Evolutionary conservation across 331 rosid species (phyloP), one percentile per base, ranked within the genome.

Genomic region (Quercus phellos): DNA sequence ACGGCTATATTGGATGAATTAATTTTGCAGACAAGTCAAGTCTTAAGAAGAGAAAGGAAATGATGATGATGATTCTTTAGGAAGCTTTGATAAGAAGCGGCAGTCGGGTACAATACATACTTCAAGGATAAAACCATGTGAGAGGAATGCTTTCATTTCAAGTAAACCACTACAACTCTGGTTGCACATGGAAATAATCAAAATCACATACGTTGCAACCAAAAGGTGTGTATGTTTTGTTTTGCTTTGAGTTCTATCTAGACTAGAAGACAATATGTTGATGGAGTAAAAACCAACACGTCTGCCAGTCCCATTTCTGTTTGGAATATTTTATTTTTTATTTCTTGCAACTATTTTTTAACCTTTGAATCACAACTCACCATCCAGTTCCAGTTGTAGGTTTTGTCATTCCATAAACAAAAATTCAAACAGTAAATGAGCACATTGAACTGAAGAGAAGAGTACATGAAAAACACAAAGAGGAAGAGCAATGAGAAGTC

Each of bases 41-140:
- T 38, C 43, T 38, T 7, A 38, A 38, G 11, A 38, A 9, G 24
- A 21, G 29, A 56, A 56, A 34, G 69, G 9, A n/a, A 18, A 9
- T 71, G 73, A 18, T 66, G 26, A 71, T 51, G 69, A 22, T 66
- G 32, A 74, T 51, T 19, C n/a, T 67, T 66, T 78, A 29, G 38
- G 21, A 78, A 75, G 58, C 72, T 6, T 51, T 67, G 43, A 70
- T 53, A 59, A 56, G 54, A 70, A 6, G 59, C 10, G 2, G 4
- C 38, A 60, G 34, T 60, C 18, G 3, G 18, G 9, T 60, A 30
- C 34, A 12, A 60, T 24, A 43, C 51, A 43, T 5, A 46, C 5
- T 24, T 24, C 34, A 59, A 56, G 21, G 14, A 56, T 0, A 21
- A 29, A 56, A 59, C 35, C 68, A 60, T 26, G 68, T 60, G 1